A percentile compares a stretch with the other conserved stretches of the same genome.
Evolutionary conservation across 2,329 filamentous ascomycete species (phyloP).

Genomic region (Fusarium irregulare): DNA sequence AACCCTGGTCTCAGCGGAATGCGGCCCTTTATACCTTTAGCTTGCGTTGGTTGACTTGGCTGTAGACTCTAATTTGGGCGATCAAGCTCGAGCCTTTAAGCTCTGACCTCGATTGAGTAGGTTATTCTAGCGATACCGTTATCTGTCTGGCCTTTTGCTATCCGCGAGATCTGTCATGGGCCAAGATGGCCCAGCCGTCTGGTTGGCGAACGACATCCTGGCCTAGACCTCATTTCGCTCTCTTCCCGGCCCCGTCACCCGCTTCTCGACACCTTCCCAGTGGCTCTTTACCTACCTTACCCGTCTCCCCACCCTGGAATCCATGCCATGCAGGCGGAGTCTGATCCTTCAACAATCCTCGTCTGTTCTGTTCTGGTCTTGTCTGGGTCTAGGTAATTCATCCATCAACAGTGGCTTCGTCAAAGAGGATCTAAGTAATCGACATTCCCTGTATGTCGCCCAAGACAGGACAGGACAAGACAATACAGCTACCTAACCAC

Average conservation of each 20-base stretch:
- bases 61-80: conserved; percentile 27
- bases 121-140: conserved; percentile 29
- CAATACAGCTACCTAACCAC: neutral
- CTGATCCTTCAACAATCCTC: conserved; percentile 46
- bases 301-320: conserved; percentile 42
- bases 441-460: conserved; percentile 34
- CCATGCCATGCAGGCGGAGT: conserved; percentile 41
- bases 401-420: conserved; percentile 42
- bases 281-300: conserved; percentile 42
- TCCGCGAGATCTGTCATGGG: conserved; percentile 44
- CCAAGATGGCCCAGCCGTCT: conserved; percentile 43
- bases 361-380: conserved; percentile 9
- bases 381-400: conserved; percentile 43
- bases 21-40: conserved; percentile 40
- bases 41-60: conserved; percentile 15
- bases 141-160: conserved; percentile 36
- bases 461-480: conserved; percentile 16
- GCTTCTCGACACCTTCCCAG: conserved; percentile 46
- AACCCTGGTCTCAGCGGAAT: conserved; percentile 32
- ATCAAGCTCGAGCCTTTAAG: conserved; percentile 4
- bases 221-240: conserved; percentile 46
- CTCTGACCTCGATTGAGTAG: conserved; percentile 13
- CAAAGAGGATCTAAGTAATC: conserved; percentile 43
- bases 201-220: conserved; percentile 45
- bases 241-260: conserved; percentile 46